A percentile compares a stretch with the other conserved stretches of the same genome.
Conservation (phyloP, 2,329 filamentous ascomycete species). For the Colletotrichum tanaceti region DNA sequence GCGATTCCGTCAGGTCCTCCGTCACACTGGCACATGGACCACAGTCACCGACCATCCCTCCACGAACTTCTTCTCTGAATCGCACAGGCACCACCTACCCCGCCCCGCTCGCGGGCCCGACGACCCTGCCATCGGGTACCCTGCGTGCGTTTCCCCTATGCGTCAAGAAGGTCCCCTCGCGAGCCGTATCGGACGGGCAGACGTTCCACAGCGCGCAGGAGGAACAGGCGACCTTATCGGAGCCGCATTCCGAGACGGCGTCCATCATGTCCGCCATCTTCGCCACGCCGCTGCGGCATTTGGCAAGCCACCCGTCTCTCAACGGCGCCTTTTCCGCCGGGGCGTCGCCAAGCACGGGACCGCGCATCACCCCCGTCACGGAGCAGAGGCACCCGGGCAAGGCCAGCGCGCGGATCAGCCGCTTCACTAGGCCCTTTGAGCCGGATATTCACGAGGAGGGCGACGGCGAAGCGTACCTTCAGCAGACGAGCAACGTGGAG, state of each 20-base stretch:
- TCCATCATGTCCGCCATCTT: slow-evolving; percentile 38
- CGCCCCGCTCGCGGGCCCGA: not conserved
- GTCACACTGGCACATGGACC: slow-evolving; percentile 1
- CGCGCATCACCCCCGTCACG: slow-evolving; percentile 15
- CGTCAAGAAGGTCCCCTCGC: slow-evolving; percentile 1
- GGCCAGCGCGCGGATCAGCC: slow-evolving; percentile 34
- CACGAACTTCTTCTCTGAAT: slow-evolving; percentile 6
- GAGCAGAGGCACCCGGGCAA: slow-evolving; percentile 37
- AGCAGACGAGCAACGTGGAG: slow-evolving; percentile 5
- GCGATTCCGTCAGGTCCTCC: slow-evolving; percentile 11
- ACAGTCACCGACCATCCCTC: not conserved
- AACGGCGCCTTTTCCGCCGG: not conserved
- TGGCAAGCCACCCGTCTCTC: slow-evolving; percentile 30
- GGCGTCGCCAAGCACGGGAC: not conserved
- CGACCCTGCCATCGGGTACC: not conserved
- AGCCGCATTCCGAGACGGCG: slow-evolving; percentile 26
- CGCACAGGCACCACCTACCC: not conserved
- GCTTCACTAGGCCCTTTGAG: slow-evolving; percentile 34
- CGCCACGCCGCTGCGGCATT: slow-evolving; percentile 28
- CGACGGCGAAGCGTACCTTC: slow-evolving; percentile 17
- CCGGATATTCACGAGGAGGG: slow-evolving; percentile 30
- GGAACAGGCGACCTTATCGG: not conserved
- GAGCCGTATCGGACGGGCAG: slow-evolving; percentile 14
- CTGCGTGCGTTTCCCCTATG: slow-evolving; percentile 5
- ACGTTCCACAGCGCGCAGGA: not conserved